These are phyloP conservation scores for Penicillium concentricum DNA, from an alignment of 2,329 filamentous ascomycete genomes.

Conservation along the genomic window DNA sequence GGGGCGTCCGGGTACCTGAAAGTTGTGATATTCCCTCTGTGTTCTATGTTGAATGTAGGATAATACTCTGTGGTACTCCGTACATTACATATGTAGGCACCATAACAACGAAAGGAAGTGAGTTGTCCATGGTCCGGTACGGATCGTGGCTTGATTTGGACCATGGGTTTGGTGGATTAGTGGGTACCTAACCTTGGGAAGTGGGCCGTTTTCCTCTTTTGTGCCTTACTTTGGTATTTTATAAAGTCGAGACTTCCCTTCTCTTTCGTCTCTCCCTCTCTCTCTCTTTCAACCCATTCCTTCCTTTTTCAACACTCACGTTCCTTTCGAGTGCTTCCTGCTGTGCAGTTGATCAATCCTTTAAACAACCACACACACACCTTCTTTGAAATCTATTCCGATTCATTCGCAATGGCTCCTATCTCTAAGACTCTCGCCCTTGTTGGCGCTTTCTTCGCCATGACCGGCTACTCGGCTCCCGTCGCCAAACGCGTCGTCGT, in stretches of 20 bases:
- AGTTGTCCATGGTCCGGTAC: neutral
- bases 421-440: constrained; percentile 39
- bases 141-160: constrained; percentile 1
- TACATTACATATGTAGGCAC: no score
- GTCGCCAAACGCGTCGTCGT: constrained; percentile 45
- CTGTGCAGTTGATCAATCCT: constrained; percentile 26
- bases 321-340: constrained; percentile 26
- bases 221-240: neutral
- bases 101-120: neutral
- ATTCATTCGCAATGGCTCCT: constrained; percentile 34
- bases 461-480: constrained; percentile 32
- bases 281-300: neutral
- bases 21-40: neutral
- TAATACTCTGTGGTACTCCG: no score
- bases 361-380: constrained; percentile 9
- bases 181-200: neutral
- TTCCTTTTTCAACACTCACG: constrained; percentile 17
- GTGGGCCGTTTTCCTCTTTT: neutral
- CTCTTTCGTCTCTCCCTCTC: neutral
- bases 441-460: constrained; percentile 36
- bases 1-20: constrained; percentile 4
- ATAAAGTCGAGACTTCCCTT: constrained; percentile 5
- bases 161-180: neutral
- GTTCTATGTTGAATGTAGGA: neutral
- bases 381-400: neutral